A percentile compares a stretch with the other conserved stretches of the same genome.
Conservation (phyloP, 176 grass and related monocot species). For the Oryza punctata region DNA sequence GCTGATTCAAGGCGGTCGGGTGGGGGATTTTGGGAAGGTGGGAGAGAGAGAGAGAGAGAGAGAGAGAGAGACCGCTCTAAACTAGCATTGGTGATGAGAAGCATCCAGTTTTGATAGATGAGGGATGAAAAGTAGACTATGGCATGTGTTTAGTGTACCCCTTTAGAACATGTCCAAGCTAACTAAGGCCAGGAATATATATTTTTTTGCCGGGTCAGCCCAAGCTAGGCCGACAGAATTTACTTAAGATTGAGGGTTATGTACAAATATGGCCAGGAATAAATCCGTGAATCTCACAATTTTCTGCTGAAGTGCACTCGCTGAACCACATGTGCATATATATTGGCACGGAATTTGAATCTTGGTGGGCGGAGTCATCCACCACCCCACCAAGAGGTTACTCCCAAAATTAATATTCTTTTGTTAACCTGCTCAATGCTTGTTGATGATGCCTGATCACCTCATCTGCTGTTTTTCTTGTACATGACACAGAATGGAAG, state of each 20-base stretch:
- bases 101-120: too few species aligned
- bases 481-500: conserved; percentile 19
- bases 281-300: neutral
- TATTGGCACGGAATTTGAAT: neutral
- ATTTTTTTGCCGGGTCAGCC: too few species aligned
- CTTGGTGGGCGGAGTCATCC: neutral
- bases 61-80: too few species aligned
- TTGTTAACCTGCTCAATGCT: neutral
- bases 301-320: neutral
- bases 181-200: neutral
- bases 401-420: neutral
- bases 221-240: too few species aligned
- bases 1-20: too few species aligned
- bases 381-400: neutral
- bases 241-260: too few species aligned
- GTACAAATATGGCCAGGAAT: too few species aligned
- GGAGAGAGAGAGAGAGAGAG: too few species aligned
- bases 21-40: too few species aligned
- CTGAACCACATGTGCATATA: neutral
- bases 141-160: neutral
- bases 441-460: conserved; percentile 14
- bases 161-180: neutral
- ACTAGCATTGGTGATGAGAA: too few species aligned
- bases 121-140: too few species aligned
- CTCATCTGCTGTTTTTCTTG: conserved; percentile 16